Evolutionary conservation across 352 stramenopile species (phyloP).

Genomic region (Phytophthora constricta): DNA sequence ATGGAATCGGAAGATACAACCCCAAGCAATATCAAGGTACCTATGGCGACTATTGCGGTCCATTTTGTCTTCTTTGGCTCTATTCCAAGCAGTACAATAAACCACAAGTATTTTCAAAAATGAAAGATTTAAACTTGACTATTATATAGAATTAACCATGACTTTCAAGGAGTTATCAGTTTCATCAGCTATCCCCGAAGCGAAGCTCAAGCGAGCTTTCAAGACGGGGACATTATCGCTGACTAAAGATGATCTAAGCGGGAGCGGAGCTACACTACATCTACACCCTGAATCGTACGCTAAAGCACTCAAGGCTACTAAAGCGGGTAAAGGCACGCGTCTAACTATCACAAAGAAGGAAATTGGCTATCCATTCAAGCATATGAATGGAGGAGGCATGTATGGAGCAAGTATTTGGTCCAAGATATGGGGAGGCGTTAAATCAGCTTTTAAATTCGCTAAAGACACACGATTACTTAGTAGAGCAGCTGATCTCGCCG

Average conservation of each 20-base stretch:
- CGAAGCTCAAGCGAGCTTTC: neutral
- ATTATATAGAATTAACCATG: conserved; percentile 10
- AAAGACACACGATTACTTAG: no score
- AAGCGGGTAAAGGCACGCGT: neutral
- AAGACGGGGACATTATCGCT: conserved; percentile 1
- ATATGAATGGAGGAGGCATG: neutral
- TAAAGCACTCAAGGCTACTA: conserved; percentile 5
- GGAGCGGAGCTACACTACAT: neutral
- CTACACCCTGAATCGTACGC: conserved; percentile 16
- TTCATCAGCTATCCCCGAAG: neutral
- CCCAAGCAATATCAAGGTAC: conserved; percentile 5
- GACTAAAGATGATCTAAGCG: neutral
- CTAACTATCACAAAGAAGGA: neutral
- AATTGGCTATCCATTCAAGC: conserved; percentile 1
- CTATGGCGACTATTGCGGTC: conserved; percentile 7
- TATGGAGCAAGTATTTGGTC: no score
- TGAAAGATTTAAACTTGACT: conserved; percentile 19
- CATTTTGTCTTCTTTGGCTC: conserved; percentile 15
- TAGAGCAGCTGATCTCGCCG: no score
- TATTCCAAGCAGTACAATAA: conserved; percentile 21
- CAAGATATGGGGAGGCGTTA: neutral
- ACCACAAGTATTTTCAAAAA: conserved; percentile 4
- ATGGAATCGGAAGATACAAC: conserved; percentile 10
- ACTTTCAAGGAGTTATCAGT: conserved; percentile 15
- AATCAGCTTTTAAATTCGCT: no score